Evolutionary conservation across 2,329 filamentous ascomycete genomes (phyloP).

Genomic region (Aschersonia sp.): DNA sequence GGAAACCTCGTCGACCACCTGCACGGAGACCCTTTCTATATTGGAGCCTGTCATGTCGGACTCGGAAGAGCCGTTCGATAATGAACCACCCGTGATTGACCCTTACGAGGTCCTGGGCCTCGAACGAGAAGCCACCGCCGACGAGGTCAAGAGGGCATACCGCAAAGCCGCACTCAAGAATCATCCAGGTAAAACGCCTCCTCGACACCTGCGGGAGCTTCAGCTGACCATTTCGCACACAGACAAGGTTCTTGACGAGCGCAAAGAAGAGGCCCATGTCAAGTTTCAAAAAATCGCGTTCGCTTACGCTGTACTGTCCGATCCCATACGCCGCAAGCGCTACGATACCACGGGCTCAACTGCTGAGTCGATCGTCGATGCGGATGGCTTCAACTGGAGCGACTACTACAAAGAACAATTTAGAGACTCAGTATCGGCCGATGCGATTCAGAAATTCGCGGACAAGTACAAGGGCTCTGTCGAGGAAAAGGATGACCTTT

Average conservation of each 20-base stretch:
- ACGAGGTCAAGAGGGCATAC: slow-evolving; percentile 82
- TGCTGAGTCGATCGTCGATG: slow-evolving; percentile 63
- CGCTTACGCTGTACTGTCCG: slow-evolving; percentile 84
- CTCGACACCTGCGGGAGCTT: background rate
- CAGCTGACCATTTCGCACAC: background rate
- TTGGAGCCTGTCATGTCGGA: slow-evolving; percentile 23
- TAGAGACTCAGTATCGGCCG: slow-evolving; percentile 56
- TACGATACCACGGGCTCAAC: slow-evolving; percentile 89
- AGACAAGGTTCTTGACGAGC: slow-evolving; percentile 63
- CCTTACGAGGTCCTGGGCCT: slow-evolving; percentile 73
- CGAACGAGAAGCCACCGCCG: slow-evolving; percentile 52
- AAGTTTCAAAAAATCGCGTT: slow-evolving; percentile 87
- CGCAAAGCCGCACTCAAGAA: slow-evolving; percentile 77
- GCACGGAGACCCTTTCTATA: too few relatives aligned
- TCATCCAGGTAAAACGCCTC: slow-evolving; percentile 53
- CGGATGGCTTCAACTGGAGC: slow-evolving; percentile 76
- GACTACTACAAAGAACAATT: slow-evolving; percentile 82
- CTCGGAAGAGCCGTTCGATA: slow-evolving; percentile 36
- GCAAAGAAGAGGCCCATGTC: slow-evolving; percentile 59
- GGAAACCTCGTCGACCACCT: too few relatives aligned
- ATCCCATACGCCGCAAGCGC: slow-evolving; percentile 62
- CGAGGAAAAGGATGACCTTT: slow-evolving; percentile 67
- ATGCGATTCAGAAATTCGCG: slow-evolving; percentile 63
- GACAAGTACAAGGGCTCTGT: slow-evolving; percentile 70
- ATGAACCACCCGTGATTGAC: slow-evolving; percentile 48